Conservation (phyloP, 768 basidiomycete species). For the Phlegmacium glaucopus region DNA sequence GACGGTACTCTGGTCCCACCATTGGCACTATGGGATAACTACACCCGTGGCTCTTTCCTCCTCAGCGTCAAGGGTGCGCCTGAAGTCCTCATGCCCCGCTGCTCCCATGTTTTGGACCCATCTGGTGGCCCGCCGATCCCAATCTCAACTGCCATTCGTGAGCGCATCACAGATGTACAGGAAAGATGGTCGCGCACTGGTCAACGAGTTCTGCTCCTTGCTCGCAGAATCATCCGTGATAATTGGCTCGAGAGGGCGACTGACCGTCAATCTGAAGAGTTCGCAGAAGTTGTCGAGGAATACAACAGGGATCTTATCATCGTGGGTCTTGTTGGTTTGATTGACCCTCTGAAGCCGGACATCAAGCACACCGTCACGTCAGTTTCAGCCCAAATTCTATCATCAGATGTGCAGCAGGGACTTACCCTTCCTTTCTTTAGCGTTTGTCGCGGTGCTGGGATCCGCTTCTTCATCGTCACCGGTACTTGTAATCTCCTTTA, state of each 20-base stretch:
- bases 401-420: neutral
- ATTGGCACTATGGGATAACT: constrained; percentile 21
- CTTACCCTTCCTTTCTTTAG: constrained; percentile 10
- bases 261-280: constrained; percentile 36
- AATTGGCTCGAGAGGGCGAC: constrained; percentile 27
- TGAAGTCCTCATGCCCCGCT: constrained; percentile 43
- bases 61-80: constrained; percentile 37
- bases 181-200: constrained; percentile 50
- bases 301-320: constrained; percentile 45
- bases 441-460: constrained; percentile 51
- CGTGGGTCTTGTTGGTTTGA: constrained; percentile 56
- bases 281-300: constrained; percentile 35
- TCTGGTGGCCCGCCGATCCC: constrained; percentile 30
- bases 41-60: constrained; percentile 14
- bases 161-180: constrained; percentile 32
- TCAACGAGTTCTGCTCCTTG: constrained; percentile 60
- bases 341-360: constrained; percentile 58
- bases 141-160: constrained; percentile 25
- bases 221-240: constrained; percentile 38
- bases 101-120: constrained; percentile 34
- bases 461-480: constrained; percentile 63
- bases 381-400: neutral
- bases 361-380: constrained; percentile 45
- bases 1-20: constrained; percentile 17
- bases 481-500: constrained; percentile 22